Conservation (phyloP, 768 basidiomycete genomes). For the Boletellus emodensis region DNA sequence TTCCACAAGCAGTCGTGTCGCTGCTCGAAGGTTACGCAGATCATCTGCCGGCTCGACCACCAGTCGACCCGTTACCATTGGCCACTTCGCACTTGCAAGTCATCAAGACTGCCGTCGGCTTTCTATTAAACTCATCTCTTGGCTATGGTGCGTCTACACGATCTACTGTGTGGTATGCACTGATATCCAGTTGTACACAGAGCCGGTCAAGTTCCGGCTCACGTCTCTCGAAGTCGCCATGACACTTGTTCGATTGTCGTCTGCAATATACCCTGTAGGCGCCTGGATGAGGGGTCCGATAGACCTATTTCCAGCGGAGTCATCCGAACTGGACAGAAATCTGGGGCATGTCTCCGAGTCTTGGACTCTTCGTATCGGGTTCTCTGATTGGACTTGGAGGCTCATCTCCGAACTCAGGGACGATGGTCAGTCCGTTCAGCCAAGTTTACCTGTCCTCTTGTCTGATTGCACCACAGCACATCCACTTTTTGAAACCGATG, state of each 20-base stretch:
- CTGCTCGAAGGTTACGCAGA: conserved; percentile 64
- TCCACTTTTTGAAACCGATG: conserved; percentile 57
- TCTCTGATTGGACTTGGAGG: conserved; percentile 78
- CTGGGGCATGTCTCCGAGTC: conserved; percentile 42
- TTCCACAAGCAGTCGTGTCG: conserved; percentile 63
- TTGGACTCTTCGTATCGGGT: conserved; percentile 61
- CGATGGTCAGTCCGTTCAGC: conserved; percentile 46
- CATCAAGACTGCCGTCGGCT: conserved; percentile 73
- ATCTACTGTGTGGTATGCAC: neutral
- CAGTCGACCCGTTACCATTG: conserved; percentile 45
- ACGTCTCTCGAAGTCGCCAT: conserved; percentile 64
- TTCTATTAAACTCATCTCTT: conserved; percentile 72
- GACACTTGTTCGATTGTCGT: conserved; percentile 65
- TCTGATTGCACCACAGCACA: conserved; percentile 36
- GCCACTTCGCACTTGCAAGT: conserved; percentile 64
- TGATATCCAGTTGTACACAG: conserved; percentile 35
- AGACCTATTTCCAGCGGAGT: conserved; percentile 22
- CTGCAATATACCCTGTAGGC: conserved; percentile 68
- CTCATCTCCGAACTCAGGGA: conserved; percentile 70
- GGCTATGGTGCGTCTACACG: conserved; percentile 58
- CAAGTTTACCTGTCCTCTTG: neutral
- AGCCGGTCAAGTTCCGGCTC: conserved; percentile 65
- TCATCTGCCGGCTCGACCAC: conserved; percentile 36
- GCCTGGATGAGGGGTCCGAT: conserved; percentile 47
- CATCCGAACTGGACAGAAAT: conserved; percentile 11